Base-by-base conservation (phyloP, 148 eudicot species). In the Silene conica region DNA sequence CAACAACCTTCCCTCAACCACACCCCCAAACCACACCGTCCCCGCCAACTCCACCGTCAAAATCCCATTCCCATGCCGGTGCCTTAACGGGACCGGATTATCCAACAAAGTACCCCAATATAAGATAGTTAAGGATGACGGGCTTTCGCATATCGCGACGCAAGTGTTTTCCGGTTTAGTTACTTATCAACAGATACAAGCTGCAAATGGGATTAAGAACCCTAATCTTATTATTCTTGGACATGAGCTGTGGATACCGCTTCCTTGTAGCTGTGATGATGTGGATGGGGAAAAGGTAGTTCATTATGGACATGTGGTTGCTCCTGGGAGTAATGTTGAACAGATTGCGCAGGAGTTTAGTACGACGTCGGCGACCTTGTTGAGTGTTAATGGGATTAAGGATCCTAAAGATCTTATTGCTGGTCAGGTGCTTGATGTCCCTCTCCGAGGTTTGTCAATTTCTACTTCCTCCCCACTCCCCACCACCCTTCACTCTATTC, bases 231-330 rank as follows among this genome's bases (percentile, higher is more conserved):
- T 94, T 0, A 0, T 0, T 0, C 69, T 64, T 10, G 96, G 90
- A 7, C 85, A 87, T 71, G 69, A 80, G 80, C 82, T 94, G 69
- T 76, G 85, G 88, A 83, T 94, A 62, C 98, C 98, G 15, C 84
- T 94, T 41, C 98, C 98, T 1, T 94, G 98, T 61, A 90, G 98
- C 82, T 94, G 98, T 46, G 97, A 94, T 72, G 90, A 91, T 31
- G 90, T 91, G 77, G 88, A 76, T 0, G 96, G 90, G 0, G 52
- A 78, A 69, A 65, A 28, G 74, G 98, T 84, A 45, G 87, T 91
- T 26, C 98, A 94, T 63, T 94, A 89, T 46, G 97, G 87, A 14
- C 82, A 82, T 70, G 72, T 89, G 77, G 96, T 87, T 65, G 80
- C 78, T 3, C 0, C 16, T 0, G 87, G 89, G 19, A 79, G 80